Percentiles rank a stretch among this genome's conserved stretches.
Evolutionary conservation across 768 basidiomycete species (phyloP).

Genomic region (Paxillus ammoniavirescens): DNA sequence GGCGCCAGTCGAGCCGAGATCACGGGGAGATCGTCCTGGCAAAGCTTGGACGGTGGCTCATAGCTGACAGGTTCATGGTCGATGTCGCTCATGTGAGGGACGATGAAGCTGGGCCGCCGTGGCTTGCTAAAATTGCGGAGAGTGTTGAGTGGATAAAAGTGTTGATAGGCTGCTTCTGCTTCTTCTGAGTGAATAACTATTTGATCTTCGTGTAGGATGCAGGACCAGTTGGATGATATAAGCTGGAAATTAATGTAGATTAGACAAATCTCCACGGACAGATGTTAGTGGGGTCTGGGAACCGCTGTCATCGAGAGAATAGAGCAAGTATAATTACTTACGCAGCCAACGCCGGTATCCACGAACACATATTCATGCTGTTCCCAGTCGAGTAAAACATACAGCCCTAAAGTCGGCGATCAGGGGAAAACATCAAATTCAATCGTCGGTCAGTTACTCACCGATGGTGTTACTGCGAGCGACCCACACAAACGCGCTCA

Average conservation of each 20-base stretch:
- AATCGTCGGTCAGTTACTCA: slow-evolving; percentile 5
- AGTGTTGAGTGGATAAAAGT: slow-evolving; percentile 58
- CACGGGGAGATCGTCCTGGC: slow-evolving; percentile 34
- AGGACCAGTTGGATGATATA: slow-evolving; percentile 74
- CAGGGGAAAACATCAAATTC: not conserved
- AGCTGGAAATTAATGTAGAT: slow-evolving; percentile 36
- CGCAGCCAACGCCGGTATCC: slow-evolving; percentile 72
- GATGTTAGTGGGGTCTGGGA: not conserved
- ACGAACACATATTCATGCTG: slow-evolving; percentile 66
- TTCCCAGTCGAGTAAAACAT: slow-evolving; percentile 65
- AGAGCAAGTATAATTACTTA: slow-evolving; percentile 36
- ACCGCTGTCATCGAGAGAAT: not conserved
- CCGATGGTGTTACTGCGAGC: slow-evolving; percentile 38
- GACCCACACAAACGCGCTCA: slow-evolving; percentile 73
- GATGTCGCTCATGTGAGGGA: slow-evolving; percentile 3
- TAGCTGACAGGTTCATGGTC: slow-evolving; percentile 5
- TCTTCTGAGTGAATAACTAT: slow-evolving; percentile 78
- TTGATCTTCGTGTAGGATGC: slow-evolving; percentile 62
- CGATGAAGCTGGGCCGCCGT: slow-evolving; percentile 22
- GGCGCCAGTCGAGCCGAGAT: slow-evolving; percentile 46
- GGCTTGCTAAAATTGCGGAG: slow-evolving; percentile 30
- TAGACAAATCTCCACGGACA: not conserved
- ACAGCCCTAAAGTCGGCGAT: slow-evolving; percentile 49
- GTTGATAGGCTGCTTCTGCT: slow-evolving; percentile 59
- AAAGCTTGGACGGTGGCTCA: slow-evolving; percentile 5